phyloP scores from a whole-genome alignment of 768 basidiomycete genomes.

The Crassisporium funariophilum region DNA sequence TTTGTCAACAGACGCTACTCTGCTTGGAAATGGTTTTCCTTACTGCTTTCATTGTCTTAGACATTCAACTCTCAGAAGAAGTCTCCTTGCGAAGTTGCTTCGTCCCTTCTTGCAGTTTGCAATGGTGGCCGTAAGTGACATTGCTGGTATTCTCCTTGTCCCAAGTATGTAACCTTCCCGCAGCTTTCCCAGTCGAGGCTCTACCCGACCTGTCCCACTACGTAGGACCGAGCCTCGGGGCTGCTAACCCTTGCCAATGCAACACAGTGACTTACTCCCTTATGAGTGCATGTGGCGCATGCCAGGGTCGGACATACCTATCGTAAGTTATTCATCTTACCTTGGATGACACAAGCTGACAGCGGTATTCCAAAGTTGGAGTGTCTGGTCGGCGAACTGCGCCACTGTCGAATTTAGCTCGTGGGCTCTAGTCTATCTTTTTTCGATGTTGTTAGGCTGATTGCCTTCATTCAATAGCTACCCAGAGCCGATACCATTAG shows the following conservation, averaged over 20 bases:
- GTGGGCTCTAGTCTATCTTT: constrained; percentile 18
- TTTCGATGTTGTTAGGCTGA: neutral
- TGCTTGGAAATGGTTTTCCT: neutral
- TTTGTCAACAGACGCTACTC: constrained; percentile 15
- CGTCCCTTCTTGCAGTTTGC: constrained; percentile 45
- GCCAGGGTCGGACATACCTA: constrained; percentile 47
- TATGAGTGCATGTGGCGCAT: constrained; percentile 59
- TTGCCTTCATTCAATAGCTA: constrained; percentile 34
- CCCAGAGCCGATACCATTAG: constrained; percentile 47
- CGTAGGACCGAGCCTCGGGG: constrained; percentile 38
- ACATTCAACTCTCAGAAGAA: constrained; percentile 47
- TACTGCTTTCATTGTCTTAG: constrained; percentile 21
- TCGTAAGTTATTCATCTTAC: constrained; percentile 12
- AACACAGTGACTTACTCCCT: constrained; percentile 57
- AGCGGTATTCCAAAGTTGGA: constrained; percentile 44
- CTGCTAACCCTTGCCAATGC: constrained; percentile 50
- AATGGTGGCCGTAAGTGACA: constrained; percentile 39
- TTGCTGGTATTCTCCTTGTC: neutral
- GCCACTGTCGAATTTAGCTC: constrained; percentile 32
- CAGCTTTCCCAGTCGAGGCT: constrained; percentile 35
- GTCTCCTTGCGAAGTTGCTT: constrained; percentile 48
- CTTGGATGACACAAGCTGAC: constrained; percentile 2
- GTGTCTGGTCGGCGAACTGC: constrained; percentile 51
- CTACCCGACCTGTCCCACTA: constrained; percentile 37
- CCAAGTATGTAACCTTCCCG: neutral